phyloP scores from a whole-genome alignment of 345 rosid genomes.

The Garcia nutans region DNA sequence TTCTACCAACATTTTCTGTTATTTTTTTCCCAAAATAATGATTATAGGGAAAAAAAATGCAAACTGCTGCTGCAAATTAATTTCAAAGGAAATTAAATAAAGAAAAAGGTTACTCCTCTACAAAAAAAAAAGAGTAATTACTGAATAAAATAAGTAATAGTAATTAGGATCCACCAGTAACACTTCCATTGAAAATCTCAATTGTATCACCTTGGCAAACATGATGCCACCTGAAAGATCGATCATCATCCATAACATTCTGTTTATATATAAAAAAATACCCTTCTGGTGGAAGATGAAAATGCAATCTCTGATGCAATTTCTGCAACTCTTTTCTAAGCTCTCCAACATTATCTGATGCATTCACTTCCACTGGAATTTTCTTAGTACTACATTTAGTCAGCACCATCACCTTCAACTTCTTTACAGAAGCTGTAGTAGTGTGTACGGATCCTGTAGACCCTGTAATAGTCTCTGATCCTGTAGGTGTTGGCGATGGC shows the following conservation, averaged over 20 bases:
- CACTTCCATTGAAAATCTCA: conserved; percentile 52
- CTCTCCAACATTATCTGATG: conserved; percentile 61
- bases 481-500: conserved; percentile 32
- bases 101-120: too few relatives aligned
- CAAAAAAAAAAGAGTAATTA: neutral
- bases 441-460: neutral
- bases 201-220: conserved; percentile 61
- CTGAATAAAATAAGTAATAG: neutral
- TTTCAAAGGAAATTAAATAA: too few relatives aligned
- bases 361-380: conserved; percentile 64
- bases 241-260: conserved; percentile 79
- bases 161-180: conserved; percentile 24
- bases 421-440: conserved; percentile 27
- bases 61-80: too few relatives aligned
- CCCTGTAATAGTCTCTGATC: conserved; percentile 23
- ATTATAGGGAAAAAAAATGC: too few relatives aligned
- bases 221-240: conserved; percentile 74
- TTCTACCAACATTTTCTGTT: too few relatives aligned
- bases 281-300: conserved; percentile 67
- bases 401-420: conserved; percentile 60
- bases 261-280: conserved; percentile 69
- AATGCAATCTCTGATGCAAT: conserved; percentile 51
- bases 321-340: conserved; percentile 63
- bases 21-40: too few relatives aligned
- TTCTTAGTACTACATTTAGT: conserved; percentile 54